A percentile compares a stretch with the other conserved stretches of the same genome.
phyloP scores from a whole-genome alignment of 495 filamentous ascomycete genomes.

The Penicillium ucsense region DNA sequence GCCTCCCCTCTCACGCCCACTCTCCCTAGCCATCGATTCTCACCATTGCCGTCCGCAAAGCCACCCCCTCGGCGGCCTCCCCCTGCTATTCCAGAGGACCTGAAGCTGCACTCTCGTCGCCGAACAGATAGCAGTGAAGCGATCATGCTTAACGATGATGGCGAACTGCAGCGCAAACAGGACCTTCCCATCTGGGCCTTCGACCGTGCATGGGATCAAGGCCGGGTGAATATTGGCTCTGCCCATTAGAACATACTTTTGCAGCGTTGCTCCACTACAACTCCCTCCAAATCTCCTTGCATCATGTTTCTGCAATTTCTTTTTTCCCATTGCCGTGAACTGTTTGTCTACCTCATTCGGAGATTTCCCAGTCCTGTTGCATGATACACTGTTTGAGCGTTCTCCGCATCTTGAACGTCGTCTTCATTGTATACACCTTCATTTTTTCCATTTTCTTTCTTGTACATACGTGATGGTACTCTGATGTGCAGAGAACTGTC shows the following conservation, averaged over 20 bases:
- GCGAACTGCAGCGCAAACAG: constrained; percentile 15
- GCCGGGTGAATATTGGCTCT: constrained; percentile 22
- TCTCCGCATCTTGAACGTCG: constrained; percentile 2
- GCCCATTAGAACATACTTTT: constrained; percentile 22
- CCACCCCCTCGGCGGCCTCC: constrained; percentile 30
- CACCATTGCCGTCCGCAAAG: constrained; percentile 30
- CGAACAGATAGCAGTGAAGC: constrained; percentile 39
- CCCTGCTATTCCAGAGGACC: constrained; percentile 28
- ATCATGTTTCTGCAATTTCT: neutral
- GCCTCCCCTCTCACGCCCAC: constrained; percentile 38
- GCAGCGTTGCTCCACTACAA: neutral
- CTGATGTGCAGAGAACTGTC: too few relatives aligned
- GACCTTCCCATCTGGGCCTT: constrained; percentile 35
- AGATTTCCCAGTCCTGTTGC: neutral
- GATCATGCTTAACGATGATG: constrained; percentile 23
- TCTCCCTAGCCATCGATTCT: constrained; percentile 37
- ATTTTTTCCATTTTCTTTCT: neutral
- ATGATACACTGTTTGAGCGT: too few relatives aligned
- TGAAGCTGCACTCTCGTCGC: constrained; percentile 31
- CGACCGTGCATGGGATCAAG: constrained; percentile 30
- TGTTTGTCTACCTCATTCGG: too few relatives aligned
- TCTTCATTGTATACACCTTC: neutral
- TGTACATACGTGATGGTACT: too few relatives aligned
- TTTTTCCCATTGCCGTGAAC: too few relatives aligned
- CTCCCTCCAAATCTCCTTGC: constrained; percentile 2